Base-by-base conservation (phyloP, 768 basidiomycete genomes). In the Suillus variegatus region DNA sequence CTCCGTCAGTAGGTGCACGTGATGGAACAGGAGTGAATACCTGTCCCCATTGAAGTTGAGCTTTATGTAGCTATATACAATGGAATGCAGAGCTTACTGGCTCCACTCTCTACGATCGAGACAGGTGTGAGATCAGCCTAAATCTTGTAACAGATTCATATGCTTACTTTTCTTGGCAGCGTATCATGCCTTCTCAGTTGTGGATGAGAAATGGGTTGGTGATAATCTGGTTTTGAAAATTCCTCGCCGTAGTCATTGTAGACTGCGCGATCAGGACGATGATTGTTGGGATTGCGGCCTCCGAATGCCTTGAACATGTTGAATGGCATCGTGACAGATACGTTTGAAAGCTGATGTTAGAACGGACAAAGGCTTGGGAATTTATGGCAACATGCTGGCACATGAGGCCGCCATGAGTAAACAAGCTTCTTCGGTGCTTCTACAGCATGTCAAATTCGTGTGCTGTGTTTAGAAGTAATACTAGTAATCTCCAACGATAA, bases 271-370 rank as follows among this genome's bases (percentile, higher is more conserved):
- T 75, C 75, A 28, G 66, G 40, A 43, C 25, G 72, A 54, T 69
- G 75, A 56, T 74, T 69, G 32, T 56, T 38, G 44, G 75, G 75
- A 68, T 67, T 78, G 73, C 75, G 75, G 66, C 76, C 69, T 64
- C 74, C 67, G 57, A 76, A 74, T 68, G 73, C 75, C 68, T 77
- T 76, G 69, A 76, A 76, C 77, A 76, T 76, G 67, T 77, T 78
- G 66, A 76, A 78, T 66, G 75, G 75, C 75, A 76, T 76, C 64
- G 74, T 75, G 71, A 62, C 64, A 66, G 72, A 64, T 60, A 60
- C 58, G 65, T 28, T 41, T 60, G 63, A 68, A 65, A 71, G 56
- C 38, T 69, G 69, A 67, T 40, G 66, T 67, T 66, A 51, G 52
- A 52, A 47, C 44, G 60, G 52, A 18, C 32, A 60, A 54, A 65